Conservation (phyloP, 139 green algal species). For the Ettlia oleoabundans region DNA sequence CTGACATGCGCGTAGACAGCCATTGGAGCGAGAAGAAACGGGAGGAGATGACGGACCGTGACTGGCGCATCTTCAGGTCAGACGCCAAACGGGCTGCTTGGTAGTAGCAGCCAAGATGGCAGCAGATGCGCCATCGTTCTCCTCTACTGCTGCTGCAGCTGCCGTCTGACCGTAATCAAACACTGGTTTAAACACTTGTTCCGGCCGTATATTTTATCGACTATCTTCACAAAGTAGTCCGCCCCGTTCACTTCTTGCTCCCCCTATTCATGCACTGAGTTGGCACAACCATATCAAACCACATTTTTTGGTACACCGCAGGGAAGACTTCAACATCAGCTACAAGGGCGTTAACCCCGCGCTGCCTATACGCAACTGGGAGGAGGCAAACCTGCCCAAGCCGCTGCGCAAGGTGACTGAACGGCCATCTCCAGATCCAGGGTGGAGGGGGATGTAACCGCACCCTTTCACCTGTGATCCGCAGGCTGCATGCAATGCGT, state of each 20-base stretch:
- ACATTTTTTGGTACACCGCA: no score
- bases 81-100: background rate
- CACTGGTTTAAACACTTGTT: no score
- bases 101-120: background rate
- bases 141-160: no score
- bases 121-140: no score
- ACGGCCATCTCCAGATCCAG: background rate
- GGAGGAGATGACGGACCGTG: conserved; percentile 92
- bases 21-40: conserved; percentile 95
- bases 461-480: no score
- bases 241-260: no score
- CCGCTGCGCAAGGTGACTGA: conserved; percentile 55
- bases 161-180: no score
- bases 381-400: conserved; percentile 77
- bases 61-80: conserved; percentile 99
- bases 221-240: no score
- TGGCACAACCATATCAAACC: no score
- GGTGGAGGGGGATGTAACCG: background rate
- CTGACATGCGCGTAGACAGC: conserved; percentile 48
- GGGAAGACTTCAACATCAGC: conserved; percentile 97
- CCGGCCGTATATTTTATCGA: no score
- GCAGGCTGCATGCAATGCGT: no score
- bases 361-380: conserved; percentile 85
- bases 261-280: no score
- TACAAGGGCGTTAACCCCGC: conserved; percentile 74